These are phyloP conservation scores for Elongisporangium prolatum DNA, from an alignment of 352 stramenopile species.

Conservation along the genomic window DNA sequence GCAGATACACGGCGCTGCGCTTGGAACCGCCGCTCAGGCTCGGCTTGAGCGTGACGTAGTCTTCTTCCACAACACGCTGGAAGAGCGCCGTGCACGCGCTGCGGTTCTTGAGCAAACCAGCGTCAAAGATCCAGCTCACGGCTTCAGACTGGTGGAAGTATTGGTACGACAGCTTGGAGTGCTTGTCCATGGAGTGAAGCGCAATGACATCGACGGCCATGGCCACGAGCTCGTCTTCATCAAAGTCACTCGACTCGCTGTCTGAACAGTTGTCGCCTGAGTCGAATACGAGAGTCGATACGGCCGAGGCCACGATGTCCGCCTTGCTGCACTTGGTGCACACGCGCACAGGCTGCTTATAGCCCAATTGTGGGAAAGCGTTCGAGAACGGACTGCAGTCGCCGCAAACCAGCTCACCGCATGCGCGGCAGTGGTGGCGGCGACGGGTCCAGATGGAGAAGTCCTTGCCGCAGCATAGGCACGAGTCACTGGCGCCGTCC, in stretches of 20 bases:
- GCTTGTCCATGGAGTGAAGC: slow-evolving; percentile 60
- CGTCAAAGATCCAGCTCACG: slow-evolving; percentile 79
- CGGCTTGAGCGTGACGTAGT: slow-evolving; percentile 67
- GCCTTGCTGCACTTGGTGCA: slow-evolving; percentile 59
- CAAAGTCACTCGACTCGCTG: slow-evolving; percentile 43
- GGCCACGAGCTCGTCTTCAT: slow-evolving; percentile 50
- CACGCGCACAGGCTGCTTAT: slow-evolving; percentile 63
- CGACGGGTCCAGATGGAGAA: slow-evolving; percentile 73
- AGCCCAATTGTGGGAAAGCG: slow-evolving; percentile 56
- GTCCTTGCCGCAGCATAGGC: slow-evolving; percentile 53
- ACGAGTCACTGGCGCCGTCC: slow-evolving; percentile 66
- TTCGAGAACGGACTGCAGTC: slow-evolving; percentile 63
- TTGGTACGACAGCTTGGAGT: slow-evolving; percentile 73
- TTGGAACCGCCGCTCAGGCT: slow-evolving; percentile 31
- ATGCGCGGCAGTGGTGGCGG: slow-evolving; percentile 78
- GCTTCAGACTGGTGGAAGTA: slow-evolving; percentile 85
- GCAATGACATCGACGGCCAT: slow-evolving; percentile 61
- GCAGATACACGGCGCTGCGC: slow-evolving; percentile 58
- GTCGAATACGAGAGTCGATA: slow-evolving; percentile 22
- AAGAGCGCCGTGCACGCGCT: slow-evolving; percentile 50
- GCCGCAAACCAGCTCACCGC: slow-evolving; percentile 69
- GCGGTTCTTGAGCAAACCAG: slow-evolving; percentile 54
- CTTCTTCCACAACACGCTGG: slow-evolving; percentile 55
- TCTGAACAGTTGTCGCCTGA: slow-evolving; percentile 50
- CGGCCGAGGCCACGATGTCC: slow-evolving; percentile 5